Conservation (phyloP, 768 basidiomycete species). For the Collybiopsis luxurians region DNA sequence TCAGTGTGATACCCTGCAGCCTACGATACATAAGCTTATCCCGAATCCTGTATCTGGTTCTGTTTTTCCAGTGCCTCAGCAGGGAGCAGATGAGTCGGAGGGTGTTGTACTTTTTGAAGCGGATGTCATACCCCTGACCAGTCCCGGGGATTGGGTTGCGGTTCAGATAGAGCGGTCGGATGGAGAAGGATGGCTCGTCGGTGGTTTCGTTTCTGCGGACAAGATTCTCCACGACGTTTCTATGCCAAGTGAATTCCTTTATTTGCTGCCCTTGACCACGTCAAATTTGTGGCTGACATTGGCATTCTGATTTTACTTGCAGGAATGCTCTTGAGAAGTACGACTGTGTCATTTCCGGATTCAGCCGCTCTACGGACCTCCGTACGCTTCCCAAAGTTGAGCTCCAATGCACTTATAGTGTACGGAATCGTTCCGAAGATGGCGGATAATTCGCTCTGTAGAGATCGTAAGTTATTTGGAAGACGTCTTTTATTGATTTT, state of each 20-base stretch:
- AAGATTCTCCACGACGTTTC: conserved; percentile 28
- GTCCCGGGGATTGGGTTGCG: conserved; percentile 42
- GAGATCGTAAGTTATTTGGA: not conserved
- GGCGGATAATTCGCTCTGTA: not conserved
- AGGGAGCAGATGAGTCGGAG: conserved; percentile 74
- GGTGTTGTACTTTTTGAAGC: conserved; percentile 67
- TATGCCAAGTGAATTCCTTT: conserved; percentile 43
- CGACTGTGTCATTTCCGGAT: conserved; percentile 11
- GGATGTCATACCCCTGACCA: conserved; percentile 25
- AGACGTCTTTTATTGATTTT: not conserved
- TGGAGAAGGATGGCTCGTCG: conserved; percentile 61
- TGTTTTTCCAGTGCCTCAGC: conserved; percentile 62
- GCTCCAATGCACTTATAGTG: conserved; percentile 61
- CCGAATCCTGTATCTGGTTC: conserved; percentile 54
- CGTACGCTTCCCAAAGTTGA: conserved; percentile 51
- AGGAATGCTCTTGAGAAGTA: conserved; percentile 5
- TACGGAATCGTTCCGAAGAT: conserved; percentile 43
- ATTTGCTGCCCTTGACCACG: not conserved
- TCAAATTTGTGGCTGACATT: no score
- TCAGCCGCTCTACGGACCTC: conserved; percentile 26
- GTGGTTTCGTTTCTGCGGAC: conserved; percentile 41
- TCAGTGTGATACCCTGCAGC: conserved; percentile 39
- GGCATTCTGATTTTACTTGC: conserved; percentile 10
- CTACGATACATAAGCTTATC: conserved; percentile 54
- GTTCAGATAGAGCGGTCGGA: conserved; percentile 49